These are phyloP conservation scores for Rhizopogon sp. DNA, from an alignment of 768 basidiomycete genomes.

Conservation along the genomic window DNA sequence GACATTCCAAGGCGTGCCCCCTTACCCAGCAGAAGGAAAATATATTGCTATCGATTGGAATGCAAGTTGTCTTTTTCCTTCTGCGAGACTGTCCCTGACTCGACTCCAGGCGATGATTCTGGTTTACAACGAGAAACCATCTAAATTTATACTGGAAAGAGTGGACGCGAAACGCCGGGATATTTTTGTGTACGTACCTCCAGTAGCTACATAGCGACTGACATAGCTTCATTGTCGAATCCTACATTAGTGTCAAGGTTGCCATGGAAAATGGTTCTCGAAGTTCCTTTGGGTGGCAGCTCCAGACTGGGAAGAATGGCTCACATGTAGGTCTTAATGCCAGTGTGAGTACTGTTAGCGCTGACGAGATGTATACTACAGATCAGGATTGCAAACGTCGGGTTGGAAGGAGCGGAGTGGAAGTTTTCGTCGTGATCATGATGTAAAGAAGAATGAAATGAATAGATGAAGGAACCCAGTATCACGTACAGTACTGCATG, in stretches of 20 bases:
- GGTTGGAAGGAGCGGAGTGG: not conserved
- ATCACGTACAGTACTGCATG: too few relatives aligned
- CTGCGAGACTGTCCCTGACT: not conserved
- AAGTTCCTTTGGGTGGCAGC: not conserved
- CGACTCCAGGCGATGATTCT: not conserved
- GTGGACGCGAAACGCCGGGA: not conserved
- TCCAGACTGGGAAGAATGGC: not conserved
- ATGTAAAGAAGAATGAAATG: too few relatives aligned
- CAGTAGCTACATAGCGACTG: not conserved
- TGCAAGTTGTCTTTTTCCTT: not conserved
- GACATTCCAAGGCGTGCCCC: not conserved
- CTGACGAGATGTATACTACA: not conserved
- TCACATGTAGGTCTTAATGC: not conserved
- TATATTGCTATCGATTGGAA: not conserved
- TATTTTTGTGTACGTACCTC: not conserved
- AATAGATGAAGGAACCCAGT: too few relatives aligned
- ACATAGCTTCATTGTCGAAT: not conserved
- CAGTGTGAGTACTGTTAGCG: not conserved
- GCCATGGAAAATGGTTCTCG: not conserved
- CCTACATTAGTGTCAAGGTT: not conserved
- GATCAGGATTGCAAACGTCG: not conserved
- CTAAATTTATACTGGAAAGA: not conserved
- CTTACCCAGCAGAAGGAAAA: not conserved
- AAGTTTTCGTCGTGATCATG: not conserved
- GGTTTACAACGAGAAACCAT: not conserved